Conservation (phyloP, 108 stramenopile genomes). For the Mediolabrus comicus region DNA sequence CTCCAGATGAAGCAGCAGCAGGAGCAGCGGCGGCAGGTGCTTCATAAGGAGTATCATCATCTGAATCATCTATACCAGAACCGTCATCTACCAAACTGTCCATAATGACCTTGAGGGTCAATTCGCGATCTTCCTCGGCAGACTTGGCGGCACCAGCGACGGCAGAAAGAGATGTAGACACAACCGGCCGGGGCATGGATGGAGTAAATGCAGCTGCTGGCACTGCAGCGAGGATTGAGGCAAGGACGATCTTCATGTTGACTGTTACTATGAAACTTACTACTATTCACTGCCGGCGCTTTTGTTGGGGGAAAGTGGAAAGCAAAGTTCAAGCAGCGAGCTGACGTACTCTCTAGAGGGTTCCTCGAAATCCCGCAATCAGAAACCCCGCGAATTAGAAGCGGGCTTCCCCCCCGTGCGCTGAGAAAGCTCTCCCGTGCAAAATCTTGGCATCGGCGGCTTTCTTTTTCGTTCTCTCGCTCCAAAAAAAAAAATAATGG, state of each 20-base stretch:
- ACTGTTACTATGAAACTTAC: not conserved
- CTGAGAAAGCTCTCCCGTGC: too few relatives aligned
- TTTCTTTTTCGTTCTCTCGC: too few relatives aligned
- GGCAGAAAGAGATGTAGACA: constrained; percentile 8
- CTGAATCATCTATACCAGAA: constrained; percentile 31
- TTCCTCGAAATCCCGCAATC: too few relatives aligned
- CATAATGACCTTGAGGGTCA: constrained; percentile 59
- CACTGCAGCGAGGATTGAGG: constrained; percentile 26
- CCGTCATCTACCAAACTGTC: constrained; percentile 25
- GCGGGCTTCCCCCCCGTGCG: too few relatives aligned
- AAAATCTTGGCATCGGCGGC: too few relatives aligned
- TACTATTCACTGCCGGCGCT: too few relatives aligned
- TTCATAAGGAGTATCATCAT: constrained; percentile 19
- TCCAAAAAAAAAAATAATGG: too few relatives aligned
- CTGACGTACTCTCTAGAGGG: too few relatives aligned
- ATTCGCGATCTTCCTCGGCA: constrained; percentile 62
- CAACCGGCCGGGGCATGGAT: constrained; percentile 5
- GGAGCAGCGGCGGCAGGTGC: constrained; percentile 11
- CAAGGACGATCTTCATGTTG: constrained; percentile 34
- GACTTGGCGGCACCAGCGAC: constrained; percentile 41
- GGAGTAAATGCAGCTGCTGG: constrained; percentile 35
- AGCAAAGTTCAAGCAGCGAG: not conserved
- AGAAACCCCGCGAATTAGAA: too few relatives aligned
- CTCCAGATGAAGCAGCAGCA: constrained; percentile 15
- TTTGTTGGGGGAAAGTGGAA: too few relatives aligned